phyloP scores from a whole-genome alignment of 208 protist genomes.

The Wallacemonas sp. region DNA sequence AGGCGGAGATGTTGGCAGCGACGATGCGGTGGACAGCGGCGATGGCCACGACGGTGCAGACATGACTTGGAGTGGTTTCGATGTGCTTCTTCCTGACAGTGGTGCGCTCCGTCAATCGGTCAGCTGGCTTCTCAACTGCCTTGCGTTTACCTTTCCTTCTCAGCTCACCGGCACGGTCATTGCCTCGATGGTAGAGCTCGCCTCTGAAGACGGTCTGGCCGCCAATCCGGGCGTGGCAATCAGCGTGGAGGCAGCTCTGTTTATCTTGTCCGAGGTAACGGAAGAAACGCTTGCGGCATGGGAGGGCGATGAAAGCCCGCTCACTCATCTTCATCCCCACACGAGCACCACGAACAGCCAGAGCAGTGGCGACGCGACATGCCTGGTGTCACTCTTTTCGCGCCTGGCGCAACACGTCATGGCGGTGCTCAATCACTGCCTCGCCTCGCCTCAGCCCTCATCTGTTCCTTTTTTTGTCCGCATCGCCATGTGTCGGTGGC shows the following conservation, averaged over 20 bases:
- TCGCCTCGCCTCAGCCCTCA: too few species aligned
- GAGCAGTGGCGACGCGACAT: too few species aligned
- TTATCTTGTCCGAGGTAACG: slow-evolving; percentile 35
- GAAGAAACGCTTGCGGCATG: slow-evolving; percentile 28
- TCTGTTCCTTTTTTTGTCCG: slow-evolving; percentile 36
- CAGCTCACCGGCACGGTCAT: slow-evolving; percentile 9
- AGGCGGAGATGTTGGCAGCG: not conserved
- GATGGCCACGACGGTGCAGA: slow-evolving; percentile 1
- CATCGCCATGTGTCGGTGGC: slow-evolving; percentile 3
- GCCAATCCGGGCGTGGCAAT: not conserved
- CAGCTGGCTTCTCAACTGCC: slow-evolving; percentile 16
- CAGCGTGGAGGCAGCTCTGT: slow-evolving; percentile 31
- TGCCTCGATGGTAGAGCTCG: slow-evolving; percentile 1
- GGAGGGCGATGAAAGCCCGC: too few species aligned
- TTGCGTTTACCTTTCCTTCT: slow-evolving; percentile 24
- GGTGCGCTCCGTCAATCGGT: slow-evolving; percentile 28
- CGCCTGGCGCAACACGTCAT: too few species aligned
- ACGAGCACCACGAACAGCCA: too few species aligned
- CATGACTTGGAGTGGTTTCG: slow-evolving; percentile 6
- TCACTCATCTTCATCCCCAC: too few species aligned
- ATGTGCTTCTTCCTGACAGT: slow-evolving; percentile 24
- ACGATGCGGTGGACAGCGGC: not conserved
- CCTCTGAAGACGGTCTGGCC: not conserved
- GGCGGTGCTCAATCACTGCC: too few species aligned
- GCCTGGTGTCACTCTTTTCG: too few species aligned